Base-by-base conservation (phyloP, 148 eudicot genomes). In the Vaccinium corymbosum region DNA sequence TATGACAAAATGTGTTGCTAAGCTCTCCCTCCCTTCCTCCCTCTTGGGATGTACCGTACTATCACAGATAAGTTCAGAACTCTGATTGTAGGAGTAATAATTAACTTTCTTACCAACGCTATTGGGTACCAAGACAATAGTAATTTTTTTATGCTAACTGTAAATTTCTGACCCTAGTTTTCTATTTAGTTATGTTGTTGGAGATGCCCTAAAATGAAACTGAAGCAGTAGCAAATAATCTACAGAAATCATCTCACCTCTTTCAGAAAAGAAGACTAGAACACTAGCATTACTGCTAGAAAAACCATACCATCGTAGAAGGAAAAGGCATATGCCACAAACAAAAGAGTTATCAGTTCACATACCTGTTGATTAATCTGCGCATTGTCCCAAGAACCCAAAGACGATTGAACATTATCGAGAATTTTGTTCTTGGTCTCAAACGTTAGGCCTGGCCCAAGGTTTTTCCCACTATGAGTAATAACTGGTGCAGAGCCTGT, bases 321-420 rank as follows among this genome's bases (percentile, higher is more conserved):
- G 61, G 56, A 81, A 76, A 12, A 80, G 53, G 16, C 14, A 49
- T 55, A 46, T 70, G 42, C 11, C 32, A 52, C 6, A 22, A 7
- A 64, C 48, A 8, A 78, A 81, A 79, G 15, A 48, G 74, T 16
- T 16, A 55, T 82, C 17, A 13, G 82, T 52, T 38, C 66, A 51
- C 85, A 87, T 85, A 93, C 94, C 95, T 90, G 91, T 83, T 91
- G 94, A 91, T 88, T 89, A 46, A 79, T 82, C 84, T 68, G 89
- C 84, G 90, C 83, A 88, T 85, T 84, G 72, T 82, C 91, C 94
- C 94, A 91, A 80, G 95, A 88, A 74, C 89, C 91, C 77, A 85
- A 83, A 82, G 94, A 85, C 81, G 92, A 81, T 85, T 90, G 91
- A 77, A 85, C 86, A 61, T 81, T 86, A 83, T 93, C 91, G 27